Evolutionary conservation across 176 grass and related monocot species (phyloP).

Genomic region (Bromus sterilis): DNA sequence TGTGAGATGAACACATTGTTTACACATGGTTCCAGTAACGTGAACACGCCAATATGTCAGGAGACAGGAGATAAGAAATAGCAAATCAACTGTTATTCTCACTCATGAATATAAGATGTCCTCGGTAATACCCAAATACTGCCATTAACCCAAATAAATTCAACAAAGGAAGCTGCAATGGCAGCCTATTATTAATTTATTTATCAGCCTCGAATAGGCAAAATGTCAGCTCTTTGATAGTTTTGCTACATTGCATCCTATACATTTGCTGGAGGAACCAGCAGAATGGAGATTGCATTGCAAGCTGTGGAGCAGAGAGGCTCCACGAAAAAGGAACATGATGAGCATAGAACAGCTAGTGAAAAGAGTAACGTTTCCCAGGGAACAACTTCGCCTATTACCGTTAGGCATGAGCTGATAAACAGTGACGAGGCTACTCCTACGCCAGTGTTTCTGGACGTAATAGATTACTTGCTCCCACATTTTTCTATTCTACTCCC

Average conservation of each 20-base stretch:
- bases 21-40: not conserved
- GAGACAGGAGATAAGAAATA: not conserved
- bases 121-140: not conserved
- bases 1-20: not conserved
- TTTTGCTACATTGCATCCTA: constrained; percentile 13
- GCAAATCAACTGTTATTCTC: not conserved
- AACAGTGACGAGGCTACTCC: not conserved
- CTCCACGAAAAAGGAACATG: not conserved
- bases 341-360: not conserved
- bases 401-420: not conserved
- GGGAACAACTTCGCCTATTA: not conserved
- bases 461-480: not conserved
- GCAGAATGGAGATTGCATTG: not conserved
- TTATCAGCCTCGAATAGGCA: not conserved
- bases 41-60: not conserved
- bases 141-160: not conserved
- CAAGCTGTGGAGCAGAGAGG: not conserved
- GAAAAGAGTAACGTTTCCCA: not conserved
- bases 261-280: constrained; percentile 19
- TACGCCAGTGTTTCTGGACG: not conserved
- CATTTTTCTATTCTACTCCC: not conserved
- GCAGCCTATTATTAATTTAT: not conserved
- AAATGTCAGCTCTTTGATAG: not conserved
- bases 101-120: not conserved
- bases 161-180: not conserved